phyloP scores from a whole-genome alignment of 495 filamentous ascomycete species.

The Thermothielavioides terrestris region DNA sequence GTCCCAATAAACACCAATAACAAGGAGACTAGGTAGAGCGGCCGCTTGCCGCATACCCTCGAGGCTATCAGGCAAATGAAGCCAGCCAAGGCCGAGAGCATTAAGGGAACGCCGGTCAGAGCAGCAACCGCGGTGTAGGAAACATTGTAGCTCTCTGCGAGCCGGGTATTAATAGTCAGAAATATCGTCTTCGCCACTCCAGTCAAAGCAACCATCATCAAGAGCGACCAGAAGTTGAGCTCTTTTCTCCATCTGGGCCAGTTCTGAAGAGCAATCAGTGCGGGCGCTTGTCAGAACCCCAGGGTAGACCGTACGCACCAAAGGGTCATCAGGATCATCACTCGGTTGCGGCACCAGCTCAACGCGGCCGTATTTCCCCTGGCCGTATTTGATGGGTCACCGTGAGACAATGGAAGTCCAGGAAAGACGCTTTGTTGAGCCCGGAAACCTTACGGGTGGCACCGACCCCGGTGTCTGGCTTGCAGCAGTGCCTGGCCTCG shows the following conservation, averaged over 20 bases:
- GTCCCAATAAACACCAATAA: slow-evolving; percentile 36
- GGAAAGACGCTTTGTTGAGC: slow-evolving; percentile 28
- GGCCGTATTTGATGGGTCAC: slow-evolving; percentile 39
- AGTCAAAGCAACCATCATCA: slow-evolving; percentile 34
- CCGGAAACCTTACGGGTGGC: slow-evolving; percentile 16
- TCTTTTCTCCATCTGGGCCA: slow-evolving; percentile 45
- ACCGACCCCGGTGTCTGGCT: slow-evolving; percentile 8
- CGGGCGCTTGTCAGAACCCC: neutral
- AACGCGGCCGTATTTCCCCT: slow-evolving; percentile 33
- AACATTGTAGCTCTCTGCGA: slow-evolving; percentile 31
- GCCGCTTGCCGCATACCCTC: slow-evolving; percentile 40
- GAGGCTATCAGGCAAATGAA: slow-evolving; percentile 31
- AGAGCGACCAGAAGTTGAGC: slow-evolving; percentile 33
- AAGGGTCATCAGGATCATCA: slow-evolving; percentile 39
- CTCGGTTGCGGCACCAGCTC: slow-evolving; percentile 45
- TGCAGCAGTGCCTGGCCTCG: slow-evolving; percentile 21
- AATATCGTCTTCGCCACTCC: slow-evolving; percentile 44
- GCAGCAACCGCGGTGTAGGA: slow-evolving; percentile 38
- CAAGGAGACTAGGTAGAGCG: slow-evolving; percentile 36
- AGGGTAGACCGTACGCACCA: slow-evolving; percentile 24
- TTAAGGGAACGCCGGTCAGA: slow-evolving; percentile 41
- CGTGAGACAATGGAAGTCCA: slow-evolving; percentile 29
- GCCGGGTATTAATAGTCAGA: slow-evolving; percentile 35
- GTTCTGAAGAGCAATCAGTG: slow-evolving; percentile 27
- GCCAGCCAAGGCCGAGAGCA: slow-evolving; percentile 38